These are phyloP conservation scores for Pueraria montana DNA, from an alignment of 306 rosid species.

Conservation along the genomic window DNA sequence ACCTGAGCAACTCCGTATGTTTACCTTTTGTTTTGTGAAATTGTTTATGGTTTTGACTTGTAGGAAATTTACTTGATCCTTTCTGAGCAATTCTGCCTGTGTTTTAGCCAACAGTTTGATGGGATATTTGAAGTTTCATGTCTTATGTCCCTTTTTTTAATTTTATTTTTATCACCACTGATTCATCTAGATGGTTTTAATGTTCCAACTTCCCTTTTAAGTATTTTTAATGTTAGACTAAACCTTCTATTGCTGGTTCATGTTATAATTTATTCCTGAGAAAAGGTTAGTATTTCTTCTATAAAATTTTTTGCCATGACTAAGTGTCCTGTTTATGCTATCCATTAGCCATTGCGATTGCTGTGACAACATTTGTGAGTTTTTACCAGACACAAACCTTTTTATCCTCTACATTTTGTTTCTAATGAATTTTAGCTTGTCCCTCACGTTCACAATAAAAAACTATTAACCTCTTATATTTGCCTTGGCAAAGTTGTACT, in stretches of 20 bases:
- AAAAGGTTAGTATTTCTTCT: neutral
- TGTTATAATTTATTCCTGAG: neutral
- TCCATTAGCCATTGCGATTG: too few species aligned
- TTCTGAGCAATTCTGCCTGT: neutral
- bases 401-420: neutral
- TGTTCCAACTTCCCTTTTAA: neutral
- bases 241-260: neutral
- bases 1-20: slow-evolving; percentile 48
- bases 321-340: neutral
- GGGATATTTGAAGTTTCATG: neutral
- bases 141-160: neutral
- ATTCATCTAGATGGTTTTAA: neutral
- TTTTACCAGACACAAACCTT: neutral
- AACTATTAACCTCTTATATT: neutral
- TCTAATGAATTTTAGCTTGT: neutral
- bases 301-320: neutral
- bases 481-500: neutral
- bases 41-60: neutral
- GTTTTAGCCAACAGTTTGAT: neutral
- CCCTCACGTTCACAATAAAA: neutral
- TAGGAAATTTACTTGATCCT: neutral
- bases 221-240: neutral
- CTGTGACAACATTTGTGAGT: neutral
- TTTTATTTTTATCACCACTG: neutral
- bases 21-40: neutral